Base-by-base conservation (phyloP, 257 asterid species). In the Jasminum sambac region DNA sequence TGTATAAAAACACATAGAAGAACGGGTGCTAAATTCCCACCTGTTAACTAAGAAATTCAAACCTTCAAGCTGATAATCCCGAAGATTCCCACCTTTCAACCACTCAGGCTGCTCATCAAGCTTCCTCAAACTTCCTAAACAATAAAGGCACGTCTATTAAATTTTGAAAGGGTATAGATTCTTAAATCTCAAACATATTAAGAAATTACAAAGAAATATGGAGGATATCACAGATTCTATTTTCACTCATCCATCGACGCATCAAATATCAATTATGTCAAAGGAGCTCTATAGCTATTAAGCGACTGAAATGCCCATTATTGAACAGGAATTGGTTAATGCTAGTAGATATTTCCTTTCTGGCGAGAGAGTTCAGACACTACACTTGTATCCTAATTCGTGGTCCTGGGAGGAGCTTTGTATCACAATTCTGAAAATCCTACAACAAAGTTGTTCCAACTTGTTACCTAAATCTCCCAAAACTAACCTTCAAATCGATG, bases 31-130 rank as follows among this genome's bases (percentile, higher is more conserved):
- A 67, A 68, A 44, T 68, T 50, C 88, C 68, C 86, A 95, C 99
- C 99, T 95, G 88, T 95, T 95, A 69, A 95, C 99, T 65, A 95
- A 83, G 79, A 91, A 95, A 83, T 91, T 95, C 79, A 91, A 86
- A 73, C 99, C 99, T 84, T 95, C 99, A 70, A 95, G 98, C 84
- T 95, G 99, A 85, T 95, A 95, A 85, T 95, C 99, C 67, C 99
- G 85, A 73, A 95, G 96, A n/a, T 90, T 91, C 38, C 99, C 99
- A 70, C 96, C 98, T 84, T 82, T 91, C 82, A 95, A 78, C 99
- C 99, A 95, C 77, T 87, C 95, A 57, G 99, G 99, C 83, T 95
- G 98, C 74, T 91, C 97, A 73, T 95, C 97, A 80, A 91, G 98
- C 84, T 82, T 95, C 82, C 99, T 91, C 72, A 95, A 89, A 84